phyloP scores from a whole-genome alignment of 116 monocot genomes.

The Thalassia testudinum region DNA sequence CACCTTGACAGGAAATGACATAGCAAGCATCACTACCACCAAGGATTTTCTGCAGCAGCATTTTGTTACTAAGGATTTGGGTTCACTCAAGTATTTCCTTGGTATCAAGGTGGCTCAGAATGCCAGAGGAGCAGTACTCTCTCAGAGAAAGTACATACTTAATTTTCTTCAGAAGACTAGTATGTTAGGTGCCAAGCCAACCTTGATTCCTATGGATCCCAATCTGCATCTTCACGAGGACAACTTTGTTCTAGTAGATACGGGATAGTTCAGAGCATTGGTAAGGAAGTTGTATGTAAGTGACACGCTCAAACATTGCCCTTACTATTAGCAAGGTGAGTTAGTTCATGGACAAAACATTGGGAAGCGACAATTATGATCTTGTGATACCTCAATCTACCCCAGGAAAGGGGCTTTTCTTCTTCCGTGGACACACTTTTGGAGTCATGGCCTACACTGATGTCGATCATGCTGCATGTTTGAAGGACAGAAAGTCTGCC shows the following conservation, averaged over 20 bases:
- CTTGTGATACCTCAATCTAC: constrained; percentile 4
- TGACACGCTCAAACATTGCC: constrained; percentile 8
- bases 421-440: not conserved
- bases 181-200: not conserved
- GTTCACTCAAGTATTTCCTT: constrained; percentile 2
- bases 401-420: constrained; percentile 1
- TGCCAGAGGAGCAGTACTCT: not conserved
- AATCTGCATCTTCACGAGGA: not conserved
- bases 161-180: not conserved
- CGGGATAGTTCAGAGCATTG: not conserved
- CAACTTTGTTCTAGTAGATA: not conserved
- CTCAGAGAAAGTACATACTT: not conserved
- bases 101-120: not conserved
- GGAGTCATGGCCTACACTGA: constrained; percentile 2
- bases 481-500: not conserved
- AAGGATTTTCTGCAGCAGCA: not conserved
- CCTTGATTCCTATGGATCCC: not conserved
- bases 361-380: not conserved
- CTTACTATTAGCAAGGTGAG: constrained; percentile 4
- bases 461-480: constrained; percentile 5
- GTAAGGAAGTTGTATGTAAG: constrained; percentile 5
- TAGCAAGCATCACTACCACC: not conserved
- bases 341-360: constrained; percentile 7
- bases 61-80: not conserved
- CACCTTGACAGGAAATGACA: not conserved